Evolutionary conservation across 371 early-diverging fungal species (phyloP), one percentile per base, ranked within the genome.

Genomic region (Haplosporangium sp.): DNA sequence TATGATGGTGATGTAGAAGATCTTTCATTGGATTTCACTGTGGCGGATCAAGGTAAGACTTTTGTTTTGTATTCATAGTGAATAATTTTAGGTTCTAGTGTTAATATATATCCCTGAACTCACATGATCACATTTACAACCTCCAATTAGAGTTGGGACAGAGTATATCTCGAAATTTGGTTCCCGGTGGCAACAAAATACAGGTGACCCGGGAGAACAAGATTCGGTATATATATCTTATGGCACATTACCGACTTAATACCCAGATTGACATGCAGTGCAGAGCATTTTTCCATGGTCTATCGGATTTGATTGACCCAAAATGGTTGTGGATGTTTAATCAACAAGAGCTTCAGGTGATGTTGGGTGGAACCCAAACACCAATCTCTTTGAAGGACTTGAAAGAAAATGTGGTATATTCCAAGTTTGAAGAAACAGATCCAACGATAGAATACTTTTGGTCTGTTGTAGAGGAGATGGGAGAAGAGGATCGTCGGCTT

Each of bases 241-340:
- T 93, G 6, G 92, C 93, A 2, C 88, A 96, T 61, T 96, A 94
- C 81, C 89, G 92, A 45, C 88, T 94, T 4, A 92, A 92, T 67
- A 86, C 88, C 38, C 93, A 94, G 72, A 94, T 99, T 61, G 88
- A 93, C 37, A 86, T 91, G 11, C 98, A 95, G 71, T 96, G 94
- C 68, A 83, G 82, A 34, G 96, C 96, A 4, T 97, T 98, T 69
- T 87, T 93, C 67, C 76, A 85, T 1, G 99, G 99, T 0, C 86
- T 97, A 27, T 89, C 91, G 4, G 89, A 94, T 15, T 91, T 98
- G 63, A 83, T 94, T 6, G 92, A 93, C 34, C 85, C 87, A 19
- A 86, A 86, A 52, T 95, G 94, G 94, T 69, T 97, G 68, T 87
- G 94, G 76, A 86, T 97, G 93, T 86, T 98, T 71, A 93, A 94